Base-by-base conservation (phyloP, 1,284 basidiomycete species). In the Apiotrichum porosum region DNA sequence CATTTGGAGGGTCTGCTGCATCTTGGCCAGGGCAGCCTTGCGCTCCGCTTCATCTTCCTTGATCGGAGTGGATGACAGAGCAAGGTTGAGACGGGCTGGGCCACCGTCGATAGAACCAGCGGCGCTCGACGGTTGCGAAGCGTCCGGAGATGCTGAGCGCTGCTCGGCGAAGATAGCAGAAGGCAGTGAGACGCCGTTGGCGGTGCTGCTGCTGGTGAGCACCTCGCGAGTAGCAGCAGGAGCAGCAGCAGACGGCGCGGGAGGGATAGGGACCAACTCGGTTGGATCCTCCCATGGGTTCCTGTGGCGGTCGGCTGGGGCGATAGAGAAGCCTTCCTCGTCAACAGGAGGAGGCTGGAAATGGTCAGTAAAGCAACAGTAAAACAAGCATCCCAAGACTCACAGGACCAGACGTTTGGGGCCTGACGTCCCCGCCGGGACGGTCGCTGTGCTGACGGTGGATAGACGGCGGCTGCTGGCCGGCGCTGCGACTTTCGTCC, bases 301-400 rank as follows among this genome's bases (percentile, higher is more conserved):
- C 39, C 74, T 65, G 54, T 77, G 76, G 37, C 76, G 67, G 39
- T 76, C 74, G 1, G 73, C 65, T 1, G 78, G 78, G 14, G 78
- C 76, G 10, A 79, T 73, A 10, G 76, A 75, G 69, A 71, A 80
- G 6, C 78, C 78, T 41, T 79, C 77, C 0, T 65, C 62, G 42
- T 80, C 78, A 14, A 80, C 75, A 0, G 51, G 56, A 18, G 66
- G 61, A 2, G 59, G 42, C 55, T 61, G 39, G 8, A 26, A 31
- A n/a, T n/a, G n/a, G n/a, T n/a, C n/a, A n/a, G n/a, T n/a, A n/a
- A n/a, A n/a, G n/a, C n/a, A n/a, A n/a, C n/a, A n/a, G n/a, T n/a
- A n/a, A n/a, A n/a, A n/a, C n/a, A n/a, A n/a, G n/a, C n/a, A n/a
- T n/a, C n/a, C n/a, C 12, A 36, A n/a, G 5, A 36, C 40, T 12